Evolutionary conservation across 257 asterid species (phyloP), one percentile per base, ranked within the genome.

Genomic region (Lycium barbarum): DNA sequence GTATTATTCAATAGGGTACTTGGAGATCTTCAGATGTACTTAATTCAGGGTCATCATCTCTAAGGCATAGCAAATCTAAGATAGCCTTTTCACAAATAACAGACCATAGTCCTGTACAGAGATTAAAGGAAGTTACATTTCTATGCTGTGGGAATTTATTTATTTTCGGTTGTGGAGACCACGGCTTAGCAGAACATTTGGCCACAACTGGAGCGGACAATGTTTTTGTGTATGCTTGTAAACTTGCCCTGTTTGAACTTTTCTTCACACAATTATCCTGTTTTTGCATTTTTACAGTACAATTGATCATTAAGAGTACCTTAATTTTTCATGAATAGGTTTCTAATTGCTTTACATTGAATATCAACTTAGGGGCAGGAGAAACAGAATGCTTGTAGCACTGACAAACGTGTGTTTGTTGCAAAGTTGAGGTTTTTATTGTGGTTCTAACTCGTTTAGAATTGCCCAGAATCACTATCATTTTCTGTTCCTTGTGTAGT

Each of bases 331-430:
- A 72, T 72, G 17, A 43, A n/a, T 70, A 18, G 79, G 3, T 40
- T 70, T 70, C 33, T 26, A 26, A 43, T 71, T 71, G 79, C 55
- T 71, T 40, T n/a, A 71, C 79, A 9, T 71, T 40, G 54, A 73
- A 20, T 47, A 74, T 20, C 40, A 74, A 12, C 3, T 7, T 12
- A 20, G 7, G 4, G 20, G 14, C 22, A 22, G 59, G 40, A 43
- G 57, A 45, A 18, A 9, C 36, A 72, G 57, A 47, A 45, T 72
- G 61, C 81, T 49, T 1, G 61, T 26, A 20, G 11, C 43, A 74
- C 61, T 10, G 9, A 47, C 61, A 47, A 49, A 9, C 12, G 49
- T 74, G 7, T 74, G 58, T 49, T 0, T 14, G 43, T 74, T 49
- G 43, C 81, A 0, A 20, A 33, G 35, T 74, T 3, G n/a, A 49